phyloP scores from a whole-genome alignment of 2,329 filamentous ascomycete species.

The Lithohypha guttulata region DNA sequence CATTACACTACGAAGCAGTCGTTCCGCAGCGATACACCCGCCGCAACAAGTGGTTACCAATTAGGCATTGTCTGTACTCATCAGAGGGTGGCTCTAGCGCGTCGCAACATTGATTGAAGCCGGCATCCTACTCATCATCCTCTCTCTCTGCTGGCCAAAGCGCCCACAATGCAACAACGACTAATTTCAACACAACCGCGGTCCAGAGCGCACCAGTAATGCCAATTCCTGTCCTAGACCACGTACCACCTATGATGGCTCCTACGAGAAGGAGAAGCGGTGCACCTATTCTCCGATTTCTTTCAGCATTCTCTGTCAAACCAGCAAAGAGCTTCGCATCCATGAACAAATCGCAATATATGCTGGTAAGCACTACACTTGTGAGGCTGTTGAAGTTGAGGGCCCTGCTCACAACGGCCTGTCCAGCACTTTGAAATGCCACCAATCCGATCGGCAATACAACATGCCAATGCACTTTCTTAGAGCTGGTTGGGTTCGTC shows the following conservation, averaged over 20 bases:
- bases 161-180: conserved; percentile 49
- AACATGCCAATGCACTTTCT: conserved; percentile 44
- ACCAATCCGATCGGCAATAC: conserved; percentile 58
- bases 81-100: no score
- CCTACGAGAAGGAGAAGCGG: conserved; percentile 44
- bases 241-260: conserved; percentile 44
- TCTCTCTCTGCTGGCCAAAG: conserved; percentile 44
- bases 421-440: conserved; percentile 67
- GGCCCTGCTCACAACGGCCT: conserved; percentile 63
- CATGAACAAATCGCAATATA: conserved; percentile 71
- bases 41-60: no score
- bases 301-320: conserved; percentile 37
- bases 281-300: conserved; percentile 43
- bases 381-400: conserved; percentile 61
- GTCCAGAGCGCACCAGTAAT: conserved; percentile 49
- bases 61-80: no score
- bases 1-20: no score
- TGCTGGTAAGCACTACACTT: conserved; percentile 68
- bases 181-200: conserved; percentile 46
- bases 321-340: conserved; percentile 42
- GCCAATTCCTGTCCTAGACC: conserved; percentile 42
- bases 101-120: conserved; percentile 7
- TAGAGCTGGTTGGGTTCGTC: conserved; percentile 27
- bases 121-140: background rate
- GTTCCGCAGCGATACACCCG: no score